Conservation (phyloP, 1,284 basidiomycete genomes). For the Leccinum ponderosum region DNA sequence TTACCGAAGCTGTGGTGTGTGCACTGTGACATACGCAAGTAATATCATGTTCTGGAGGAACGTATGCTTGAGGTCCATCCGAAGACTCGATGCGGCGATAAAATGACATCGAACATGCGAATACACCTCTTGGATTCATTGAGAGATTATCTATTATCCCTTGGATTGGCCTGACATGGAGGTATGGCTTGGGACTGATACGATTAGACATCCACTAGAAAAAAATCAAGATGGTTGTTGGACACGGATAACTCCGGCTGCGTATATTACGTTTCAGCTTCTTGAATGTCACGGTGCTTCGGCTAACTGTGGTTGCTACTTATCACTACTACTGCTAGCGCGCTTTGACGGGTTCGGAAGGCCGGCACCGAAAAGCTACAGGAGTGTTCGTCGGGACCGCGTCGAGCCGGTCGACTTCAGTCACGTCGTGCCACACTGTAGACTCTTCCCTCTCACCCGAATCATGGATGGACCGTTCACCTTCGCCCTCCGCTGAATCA, state of each 20-base stretch:
- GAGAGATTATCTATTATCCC: not conserved
- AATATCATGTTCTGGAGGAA: not conserved
- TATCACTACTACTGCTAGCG: not conserved
- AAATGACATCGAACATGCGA: not conserved
- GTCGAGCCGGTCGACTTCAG: not conserved
- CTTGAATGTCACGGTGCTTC: not conserved
- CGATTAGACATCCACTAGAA: too few species aligned
- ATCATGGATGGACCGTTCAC: not conserved
- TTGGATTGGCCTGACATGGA: not conserved
- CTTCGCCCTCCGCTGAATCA: not conserved
- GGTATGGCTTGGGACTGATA: too few species aligned
- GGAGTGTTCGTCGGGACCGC: not conserved
- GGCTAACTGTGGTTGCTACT: not conserved
- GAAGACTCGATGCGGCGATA: not conserved
- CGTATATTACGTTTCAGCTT: not conserved
- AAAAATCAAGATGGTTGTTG: too few species aligned
- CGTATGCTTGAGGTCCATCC: not conserved
- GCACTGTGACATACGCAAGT: too few species aligned
- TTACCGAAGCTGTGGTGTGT: too few species aligned
- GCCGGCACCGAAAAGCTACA: not conserved
- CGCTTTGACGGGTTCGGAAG: not conserved
- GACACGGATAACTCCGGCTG: not conserved
- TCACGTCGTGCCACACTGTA: not conserved
- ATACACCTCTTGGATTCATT: not conserved
- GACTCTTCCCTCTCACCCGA: not conserved